These are phyloP conservation scores for Fusarium nelsonii DNA, from an alignment of 2,329 filamentous ascomycete species.

Conservation along the genomic window DNA sequence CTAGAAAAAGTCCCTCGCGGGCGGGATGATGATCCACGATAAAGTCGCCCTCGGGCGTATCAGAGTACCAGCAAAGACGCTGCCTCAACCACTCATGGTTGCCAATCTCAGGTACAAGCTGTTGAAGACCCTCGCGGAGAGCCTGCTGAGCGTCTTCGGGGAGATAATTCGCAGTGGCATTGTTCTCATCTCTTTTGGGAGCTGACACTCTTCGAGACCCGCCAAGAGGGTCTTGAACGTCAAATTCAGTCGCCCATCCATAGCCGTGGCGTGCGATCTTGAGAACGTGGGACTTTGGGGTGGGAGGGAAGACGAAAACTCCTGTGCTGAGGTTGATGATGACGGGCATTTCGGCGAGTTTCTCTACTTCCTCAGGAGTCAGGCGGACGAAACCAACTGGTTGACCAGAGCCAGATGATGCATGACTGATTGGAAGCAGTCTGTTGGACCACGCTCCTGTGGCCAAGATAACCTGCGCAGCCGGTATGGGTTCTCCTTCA, in stretches of 20 bases:
- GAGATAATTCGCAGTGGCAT: constrained; percentile 58
- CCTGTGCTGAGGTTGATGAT: constrained; percentile 67
- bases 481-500: constrained; percentile 59
- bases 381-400: constrained; percentile 74
- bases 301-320: constrained; percentile 68
- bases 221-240: constrained; percentile 29
- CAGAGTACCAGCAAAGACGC: constrained; percentile 73
- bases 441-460: constrained; percentile 75
- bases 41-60: constrained; percentile 74
- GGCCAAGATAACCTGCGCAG: constrained; percentile 72
- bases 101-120: constrained; percentile 67
- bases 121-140: constrained; percentile 63
- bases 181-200: constrained; percentile 53
- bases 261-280: constrained; percentile 72
- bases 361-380: constrained; percentile 66
- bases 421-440: constrained; percentile 69
- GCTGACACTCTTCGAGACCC: constrained; percentile 46
- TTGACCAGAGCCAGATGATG: constrained; percentile 74
- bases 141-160: constrained; percentile 65
- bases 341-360: constrained; percentile 68
- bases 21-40: constrained; percentile 68
- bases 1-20: constrained; percentile 60
- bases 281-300: constrained; percentile 60
- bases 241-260: constrained; percentile 60
- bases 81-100: constrained; percentile 64